Evolutionary conservation across 208 protist species (phyloP).

Genomic region (Trypanosoma caninum): DNA sequence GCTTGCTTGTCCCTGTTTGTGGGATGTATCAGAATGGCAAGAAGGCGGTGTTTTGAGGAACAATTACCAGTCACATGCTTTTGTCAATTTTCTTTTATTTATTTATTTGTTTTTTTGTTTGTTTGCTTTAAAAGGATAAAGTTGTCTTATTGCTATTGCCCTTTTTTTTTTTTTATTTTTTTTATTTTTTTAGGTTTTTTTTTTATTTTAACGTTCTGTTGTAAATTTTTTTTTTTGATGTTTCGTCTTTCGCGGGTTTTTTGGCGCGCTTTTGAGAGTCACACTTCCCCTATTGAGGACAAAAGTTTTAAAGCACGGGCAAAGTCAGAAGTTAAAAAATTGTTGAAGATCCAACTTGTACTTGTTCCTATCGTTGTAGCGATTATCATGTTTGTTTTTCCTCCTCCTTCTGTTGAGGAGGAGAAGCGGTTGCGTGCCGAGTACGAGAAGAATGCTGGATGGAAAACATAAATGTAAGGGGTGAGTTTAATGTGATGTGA

Average conservation of each 20-base stretch:
- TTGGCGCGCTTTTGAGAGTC: constrained; percentile 51
- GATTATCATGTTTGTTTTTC: constrained; percentile 64
- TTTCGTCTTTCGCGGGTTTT: constrained; percentile 5
- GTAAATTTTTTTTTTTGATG: constrained; percentile 19
- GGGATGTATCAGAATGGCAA: too few relatives aligned
- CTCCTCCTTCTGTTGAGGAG: constrained; percentile 54
- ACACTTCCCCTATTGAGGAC: constrained; percentile 32
- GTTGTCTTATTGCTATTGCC: background rate
- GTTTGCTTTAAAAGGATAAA: background rate
- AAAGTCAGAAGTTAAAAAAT: constrained; percentile 73
- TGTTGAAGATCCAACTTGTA: constrained; percentile 77
- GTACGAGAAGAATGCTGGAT: constrained; percentile 80
- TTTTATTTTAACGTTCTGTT: constrained; percentile 4
- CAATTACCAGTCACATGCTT: too few relatives aligned
- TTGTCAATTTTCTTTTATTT: too few relatives aligned
- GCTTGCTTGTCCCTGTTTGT: background rate
- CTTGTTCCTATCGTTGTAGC: constrained; percentile 61
- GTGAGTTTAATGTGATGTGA: background rate
- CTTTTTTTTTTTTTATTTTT: constrained; percentile 16
- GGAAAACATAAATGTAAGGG: constrained; percentile 66
- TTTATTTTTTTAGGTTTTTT: background rate
- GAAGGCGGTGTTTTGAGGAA: too few relatives aligned
- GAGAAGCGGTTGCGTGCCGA: constrained; percentile 67
- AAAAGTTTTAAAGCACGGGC: constrained; percentile 55
- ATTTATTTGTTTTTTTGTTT: constrained; percentile 4